These are phyloP conservation scores for Debaryomyces hansenii DNA, from an alignment of 805 yeast species.

Conservation along the genomic window DNA sequence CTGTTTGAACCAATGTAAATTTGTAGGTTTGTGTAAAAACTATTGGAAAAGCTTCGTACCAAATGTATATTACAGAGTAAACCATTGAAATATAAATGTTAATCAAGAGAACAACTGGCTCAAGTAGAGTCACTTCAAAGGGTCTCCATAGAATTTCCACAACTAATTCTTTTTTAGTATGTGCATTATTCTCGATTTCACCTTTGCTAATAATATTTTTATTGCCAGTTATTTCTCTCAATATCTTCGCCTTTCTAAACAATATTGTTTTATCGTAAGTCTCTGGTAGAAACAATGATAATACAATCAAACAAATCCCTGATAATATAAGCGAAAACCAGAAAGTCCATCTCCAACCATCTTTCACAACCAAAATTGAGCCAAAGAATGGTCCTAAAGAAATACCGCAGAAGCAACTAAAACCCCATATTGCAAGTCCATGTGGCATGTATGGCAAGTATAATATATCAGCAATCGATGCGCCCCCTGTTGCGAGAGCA, in stretches of 20 bases:
- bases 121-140: conserved; percentile 46
- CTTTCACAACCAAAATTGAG: conserved; percentile 42
- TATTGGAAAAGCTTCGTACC: conserved; percentile 54
- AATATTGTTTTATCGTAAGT: conserved; percentile 42
- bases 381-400: conserved; percentile 56
- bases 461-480: conserved; percentile 46
- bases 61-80: conserved; percentile 54
- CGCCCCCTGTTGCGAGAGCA: conserved; percentile 54
- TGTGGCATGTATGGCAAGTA: conserved; percentile 41
- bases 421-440: conserved; percentile 47
- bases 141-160: conserved; percentile 49
- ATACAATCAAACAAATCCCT: conserved; percentile 5
- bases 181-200: conserved; percentile 29
- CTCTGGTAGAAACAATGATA: conserved; percentile 45
- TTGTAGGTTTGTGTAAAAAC: conserved; percentile 46
- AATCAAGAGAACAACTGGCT: conserved; percentile 58
- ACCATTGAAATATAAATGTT: conserved; percentile 51
- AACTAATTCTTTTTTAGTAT: conserved; percentile 18
- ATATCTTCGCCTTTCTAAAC: conserved; percentile 42
- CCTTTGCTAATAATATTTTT: conserved; percentile 35
- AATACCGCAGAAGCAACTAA: conserved; percentile 55
- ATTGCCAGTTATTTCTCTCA: conserved; percentile 46
- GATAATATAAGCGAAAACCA: conserved; percentile 46
- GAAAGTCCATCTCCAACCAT: conserved; percentile 49
- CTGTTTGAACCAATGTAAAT: conserved; percentile 48